These are phyloP conservation scores for Lichtheimia corymbifera DNA, from an alignment of 371 early-diverging fungal genomes.

Conservation along the genomic window DNA sequence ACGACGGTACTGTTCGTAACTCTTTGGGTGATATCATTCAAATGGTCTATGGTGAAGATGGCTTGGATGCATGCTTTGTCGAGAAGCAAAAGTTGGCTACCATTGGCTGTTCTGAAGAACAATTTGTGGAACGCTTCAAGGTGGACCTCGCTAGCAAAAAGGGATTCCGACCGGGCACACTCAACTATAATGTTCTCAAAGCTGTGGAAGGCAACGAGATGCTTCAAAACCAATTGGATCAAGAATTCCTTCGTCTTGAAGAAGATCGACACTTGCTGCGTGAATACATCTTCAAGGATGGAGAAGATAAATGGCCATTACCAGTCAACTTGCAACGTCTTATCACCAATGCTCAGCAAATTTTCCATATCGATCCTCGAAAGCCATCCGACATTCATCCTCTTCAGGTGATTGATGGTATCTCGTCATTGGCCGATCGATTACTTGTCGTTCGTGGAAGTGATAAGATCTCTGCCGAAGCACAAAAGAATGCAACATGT, in stretches of 20 bases:
- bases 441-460: constrained; percentile 85
- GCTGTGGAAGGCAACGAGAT: constrained; percentile 68
- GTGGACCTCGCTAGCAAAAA: constrained; percentile 72
- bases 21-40: constrained; percentile 93
- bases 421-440: constrained; percentile 71
- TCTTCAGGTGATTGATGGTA: constrained; percentile 74
- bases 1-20: constrained; percentile 98
- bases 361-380: constrained; percentile 81
- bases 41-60: constrained; percentile 99
- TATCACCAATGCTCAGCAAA: constrained; percentile 89
- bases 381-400: constrained; percentile 89
- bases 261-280: constrained; percentile 80
- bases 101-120: constrained; percentile 64
- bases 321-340: constrained; percentile 91
- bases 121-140: constrained; percentile 79
- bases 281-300: constrained; percentile 75
- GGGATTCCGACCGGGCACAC: constrained; percentile 63
- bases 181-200: constrained; percentile 68
- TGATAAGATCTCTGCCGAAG: constrained; percentile 84
- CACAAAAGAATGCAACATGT: constrained; percentile 90
- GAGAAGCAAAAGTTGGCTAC: constrained; percentile 84
- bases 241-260: constrained; percentile 77
- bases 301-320: constrained; percentile 83
- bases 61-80: constrained; percentile 94
- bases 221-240: constrained; percentile 75